These are phyloP conservation scores for Starmera dryadoides DNA, from an alignment of 805 yeast genomes.

Conservation along the genomic window DNA sequence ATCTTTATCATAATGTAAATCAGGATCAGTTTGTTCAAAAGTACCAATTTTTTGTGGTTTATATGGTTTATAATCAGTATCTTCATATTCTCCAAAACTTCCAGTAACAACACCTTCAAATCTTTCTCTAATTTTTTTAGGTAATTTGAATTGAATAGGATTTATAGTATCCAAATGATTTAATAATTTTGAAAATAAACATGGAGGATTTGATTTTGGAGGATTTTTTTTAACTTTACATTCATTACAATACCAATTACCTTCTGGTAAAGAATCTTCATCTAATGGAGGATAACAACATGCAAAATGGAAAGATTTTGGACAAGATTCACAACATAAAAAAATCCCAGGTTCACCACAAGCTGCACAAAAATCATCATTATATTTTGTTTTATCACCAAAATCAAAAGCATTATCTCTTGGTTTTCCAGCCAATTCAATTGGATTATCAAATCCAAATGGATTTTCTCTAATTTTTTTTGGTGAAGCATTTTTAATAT, in stretches of 20 bases:
- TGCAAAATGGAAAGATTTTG: constrained; percentile 83
- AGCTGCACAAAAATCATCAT: constrained; percentile 86
- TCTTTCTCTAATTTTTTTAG: constrained; percentile 57
- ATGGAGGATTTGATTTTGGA: constrained; percentile 23
- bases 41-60: constrained; percentile 34
- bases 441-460: constrained; percentile 33
- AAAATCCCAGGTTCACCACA: constrained; percentile 89
- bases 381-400: constrained; percentile 32
- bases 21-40: constrained; percentile 51
- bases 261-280: constrained; percentile 70
- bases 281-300: constrained; percentile 89
- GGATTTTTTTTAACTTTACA: constrained; percentile 45
- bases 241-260: constrained; percentile 82
- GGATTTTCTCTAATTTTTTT: constrained; percentile 30
- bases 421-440: constrained; percentile 24
- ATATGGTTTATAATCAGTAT: constrained; percentile 47
- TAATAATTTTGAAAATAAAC: constrained; percentile 50
- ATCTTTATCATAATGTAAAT: constrained; percentile 55
- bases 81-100: constrained; percentile 63
- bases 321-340: constrained; percentile 91
- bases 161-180: constrained; percentile 51
- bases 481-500: constrained; percentile 22
- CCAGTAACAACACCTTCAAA: constrained; percentile 70
- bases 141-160: constrained; percentile 63
- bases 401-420: constrained; percentile 22